Evolutionary conservation across 768 basidiomycete genomes (phyloP), one percentile per base, ranked within the genome.

Genomic region (Atractiella rhizophila): DNA sequence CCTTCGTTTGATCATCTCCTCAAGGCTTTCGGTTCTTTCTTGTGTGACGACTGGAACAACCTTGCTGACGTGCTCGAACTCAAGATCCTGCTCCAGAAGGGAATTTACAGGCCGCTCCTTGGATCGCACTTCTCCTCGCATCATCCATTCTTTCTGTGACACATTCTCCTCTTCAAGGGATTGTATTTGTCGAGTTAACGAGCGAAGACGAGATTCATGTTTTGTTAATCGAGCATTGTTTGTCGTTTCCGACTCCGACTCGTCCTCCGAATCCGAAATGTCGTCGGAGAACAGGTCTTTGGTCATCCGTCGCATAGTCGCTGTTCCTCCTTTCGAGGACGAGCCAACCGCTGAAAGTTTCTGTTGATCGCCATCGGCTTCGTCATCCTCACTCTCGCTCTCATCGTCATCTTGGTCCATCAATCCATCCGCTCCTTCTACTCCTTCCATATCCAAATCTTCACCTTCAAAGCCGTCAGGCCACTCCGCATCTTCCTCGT

Each of bases 41-140:
- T 94, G 83, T 1, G 91, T 96, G 41, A 91, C 69, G 33, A 81
- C 67, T 13, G 88, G 91, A 1, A 75, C 74, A 16, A 73, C 67
- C 59, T 83, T 88, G 62, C 74, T 70, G 19, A 74, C 70, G 23
- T 82, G 74, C 45, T 96, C 91, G 48, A 85, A 96, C 42, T 94
- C 88, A 24, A 98, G 67, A 58, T 91, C 81, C 56, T 96, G 79
- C 57, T 81, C 80, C 11, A 98, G 66, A 16, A 96, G 64, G 8
- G 79, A 77, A 58, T 98, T 85, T 56, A 81, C 72, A 4, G 91
- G 88, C 38, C 91, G 68, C 31, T 73, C 60, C 29, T 74, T 69
- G 5, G 82, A 70, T 18, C 69, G 70, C 25, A 82, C 80, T 60
- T 96, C 88, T 35, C 91, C 86, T 64, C 79, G 69, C 23, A 91